Evolutionary conservation across 2,329 filamentous ascomycete genomes (phyloP), one percentile per base, ranked within the genome.

Genomic region (Dactylellina leptospora): DNA sequence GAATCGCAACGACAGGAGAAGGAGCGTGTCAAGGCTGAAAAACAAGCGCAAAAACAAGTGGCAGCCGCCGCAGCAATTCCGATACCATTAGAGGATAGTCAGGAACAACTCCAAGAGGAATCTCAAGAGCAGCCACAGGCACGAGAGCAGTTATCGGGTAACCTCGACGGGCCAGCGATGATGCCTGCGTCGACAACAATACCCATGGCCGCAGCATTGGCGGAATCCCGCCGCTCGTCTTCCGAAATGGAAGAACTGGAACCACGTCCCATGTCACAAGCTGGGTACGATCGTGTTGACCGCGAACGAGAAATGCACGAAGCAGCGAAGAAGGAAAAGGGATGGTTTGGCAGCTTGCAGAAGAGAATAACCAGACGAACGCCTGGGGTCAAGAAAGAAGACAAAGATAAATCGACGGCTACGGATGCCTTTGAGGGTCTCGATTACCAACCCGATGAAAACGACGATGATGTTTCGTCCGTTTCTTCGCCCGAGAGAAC

Each of bases 191-290:
- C 45, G 0, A 16, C 47, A 10, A 38, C 45, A 40, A 18, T 50
- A 47, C 16, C 11, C 10, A 23, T 11, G 18, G 2, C 4, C 11
- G 28, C 48, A 20, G 16, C 28, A 23, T 28, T 10, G 16, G 48
- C 23, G 13, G 30, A 4, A 36, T 13, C 16, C 5, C 8, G 25
- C 16, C 40, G 40, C 4, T 3, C 40, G 6, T n/a, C n/a, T 20
- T 50, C 59, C 1, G 68, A 64, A 23, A 73, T 73, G 69, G 62
- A 66, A 38, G 54, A 73, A 18, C 47, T 72, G 2, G 68, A 72
- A 44, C 68, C 68, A 16, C 68, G 59, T 40, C 68, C 68, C 2
- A 73, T 68, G 61, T 73, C 69, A 6, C 50, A 61, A 62, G 69
- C 54, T 9, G 62, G 56, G 4, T 47, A 68, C 16, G 60, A 66